Base-by-base conservation (phyloP, 345 rosid species). In the Bruguiera parviflora region DNA sequence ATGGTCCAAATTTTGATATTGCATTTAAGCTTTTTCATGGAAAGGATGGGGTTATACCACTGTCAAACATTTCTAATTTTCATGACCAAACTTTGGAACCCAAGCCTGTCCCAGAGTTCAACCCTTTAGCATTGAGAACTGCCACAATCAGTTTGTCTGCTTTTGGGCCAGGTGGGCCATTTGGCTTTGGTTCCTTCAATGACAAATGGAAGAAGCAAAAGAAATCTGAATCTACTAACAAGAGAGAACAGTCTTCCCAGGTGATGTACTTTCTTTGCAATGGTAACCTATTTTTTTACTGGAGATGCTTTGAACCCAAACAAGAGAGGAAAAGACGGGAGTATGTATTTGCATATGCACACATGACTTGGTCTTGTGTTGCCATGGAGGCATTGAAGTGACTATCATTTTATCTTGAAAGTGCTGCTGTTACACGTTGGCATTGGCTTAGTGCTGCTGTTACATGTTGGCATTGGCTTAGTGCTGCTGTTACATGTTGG, bases 1-100 rank as follows among this genome's bases (percentile, higher is more conserved):
- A 92, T 83, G 96, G 90, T 70, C 87, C 92, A 6, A 80, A 82
- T 65, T 90, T 92, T 75, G 86, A 82, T 63, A 71, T 63, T 71
- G 95, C 93, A 6, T 92, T 88, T 69, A 86, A 83, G 77, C 84
- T 90, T 58, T 92, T 92, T 78, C 98, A 92, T 73, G 96, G 96
- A 55, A 86, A 86, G 71, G 88, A 92, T 67, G 96, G 98, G 63
- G 77, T 92, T 64, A 86, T 92, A 24, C 98, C 98, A 6, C 87
- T 92, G 27, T 77, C 89, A 15, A 86, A 70, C 57, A 62, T 46
- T 63, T 83, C 88, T 10, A 58, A 61, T 73, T 60, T 53, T 56
- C 61, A 43, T 51, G 64, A 65, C 67, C 74, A 76, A 35, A 7
- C 59, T 52, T 55, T 64, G 31, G 74, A 77, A 58, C 68, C 72